phyloP scores from a whole-genome alignment of 2,329 filamentous ascomycete genomes.

The Aureobasidium sp. region DNA sequence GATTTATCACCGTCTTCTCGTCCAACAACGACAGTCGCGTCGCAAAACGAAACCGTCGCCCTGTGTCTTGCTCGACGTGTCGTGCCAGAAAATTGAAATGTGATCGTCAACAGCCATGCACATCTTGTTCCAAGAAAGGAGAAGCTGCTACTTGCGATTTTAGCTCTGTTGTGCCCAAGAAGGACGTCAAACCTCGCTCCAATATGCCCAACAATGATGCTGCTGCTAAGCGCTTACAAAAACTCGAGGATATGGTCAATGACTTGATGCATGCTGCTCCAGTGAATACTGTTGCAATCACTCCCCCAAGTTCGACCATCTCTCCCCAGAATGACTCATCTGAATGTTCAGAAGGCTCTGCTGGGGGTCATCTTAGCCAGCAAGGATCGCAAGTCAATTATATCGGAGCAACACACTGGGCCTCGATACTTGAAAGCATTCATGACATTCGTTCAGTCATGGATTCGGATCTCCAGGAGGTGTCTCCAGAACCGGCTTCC shows the following conservation, averaged over 20 bases:
- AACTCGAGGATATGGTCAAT: constrained; percentile 14
- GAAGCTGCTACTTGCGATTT: background rate
- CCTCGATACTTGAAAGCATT: constrained; percentile 13
- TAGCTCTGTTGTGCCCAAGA: background rate
- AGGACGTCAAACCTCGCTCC: background rate
- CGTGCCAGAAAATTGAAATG: constrained; percentile 10
- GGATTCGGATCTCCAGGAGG: background rate
- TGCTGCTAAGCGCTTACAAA: constrained; percentile 7
- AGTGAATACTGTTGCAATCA: background rate
- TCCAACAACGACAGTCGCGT: background rate
- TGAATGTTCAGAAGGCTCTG: background rate
- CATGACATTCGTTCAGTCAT: constrained; percentile 7
- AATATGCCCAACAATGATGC: background rate
- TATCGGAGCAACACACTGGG: constrained; percentile 12
- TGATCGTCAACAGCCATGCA: constrained; percentile 11
- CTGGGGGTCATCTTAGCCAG: constrained; percentile 8
- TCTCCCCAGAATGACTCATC: background rate
- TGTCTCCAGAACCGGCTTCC: background rate
- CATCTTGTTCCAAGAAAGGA: background rate
- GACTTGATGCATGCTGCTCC: constrained; percentile 1
- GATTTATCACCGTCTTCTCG: background rate
- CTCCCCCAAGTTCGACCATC: background rate
- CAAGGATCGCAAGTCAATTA: constrained; percentile 9
- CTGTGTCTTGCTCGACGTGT: constrained; percentile 4
- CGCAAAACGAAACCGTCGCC: constrained; percentile 12